Percentiles rank a stretch among this genome's conserved stretches.
Evolutionary conservation across 148 eudicot genomes (phyloP).

Genomic region (Rhododendron williamsianum): DNA sequence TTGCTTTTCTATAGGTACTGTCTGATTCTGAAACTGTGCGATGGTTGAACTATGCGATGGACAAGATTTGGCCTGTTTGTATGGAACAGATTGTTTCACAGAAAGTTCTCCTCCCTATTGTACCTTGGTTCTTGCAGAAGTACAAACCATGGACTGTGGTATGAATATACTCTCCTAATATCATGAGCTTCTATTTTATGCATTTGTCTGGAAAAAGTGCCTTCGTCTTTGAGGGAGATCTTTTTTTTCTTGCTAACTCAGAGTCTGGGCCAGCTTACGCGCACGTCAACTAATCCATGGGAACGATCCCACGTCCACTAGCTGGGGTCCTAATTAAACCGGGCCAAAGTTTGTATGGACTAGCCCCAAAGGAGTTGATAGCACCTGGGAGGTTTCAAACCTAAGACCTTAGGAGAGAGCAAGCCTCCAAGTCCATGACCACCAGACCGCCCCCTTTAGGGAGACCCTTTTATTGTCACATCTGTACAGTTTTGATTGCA

Average conservation of each 20-base stretch:
- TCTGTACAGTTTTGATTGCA: background rate
- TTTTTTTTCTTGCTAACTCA: background rate
- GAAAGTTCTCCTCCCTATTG: slow-evolving; percentile 76
- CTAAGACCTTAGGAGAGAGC: background rate
- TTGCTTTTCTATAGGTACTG: slow-evolving; percentile 44
- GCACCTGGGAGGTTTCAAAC: background rate
- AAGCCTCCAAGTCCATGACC: background rate
- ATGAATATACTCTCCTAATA: slow-evolving; percentile 23
- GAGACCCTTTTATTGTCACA: background rate
- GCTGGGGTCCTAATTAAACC: background rate
- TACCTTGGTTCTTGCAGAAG: slow-evolving; percentile 94
- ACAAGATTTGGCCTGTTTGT: slow-evolving; percentile 88
- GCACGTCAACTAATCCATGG: background rate
- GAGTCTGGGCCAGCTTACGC: background rate
- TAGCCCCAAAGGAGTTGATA: background rate
- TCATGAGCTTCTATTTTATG: background rate
- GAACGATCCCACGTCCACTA: background rate
- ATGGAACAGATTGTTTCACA: slow-evolving; percentile 85
- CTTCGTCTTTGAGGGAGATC: background rate
- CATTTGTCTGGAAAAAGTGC: background rate
- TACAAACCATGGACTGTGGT: slow-evolving; percentile 98
- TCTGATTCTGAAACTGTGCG: slow-evolving; percentile 84
- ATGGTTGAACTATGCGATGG: slow-evolving; percentile 85
- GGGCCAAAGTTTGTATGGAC: background rate
- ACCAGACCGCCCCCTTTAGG: background rate